Evolutionary conservation across 148 eudicot genomes (phyloP).

Genomic region (Tetragonia tetragonoides): DNA sequence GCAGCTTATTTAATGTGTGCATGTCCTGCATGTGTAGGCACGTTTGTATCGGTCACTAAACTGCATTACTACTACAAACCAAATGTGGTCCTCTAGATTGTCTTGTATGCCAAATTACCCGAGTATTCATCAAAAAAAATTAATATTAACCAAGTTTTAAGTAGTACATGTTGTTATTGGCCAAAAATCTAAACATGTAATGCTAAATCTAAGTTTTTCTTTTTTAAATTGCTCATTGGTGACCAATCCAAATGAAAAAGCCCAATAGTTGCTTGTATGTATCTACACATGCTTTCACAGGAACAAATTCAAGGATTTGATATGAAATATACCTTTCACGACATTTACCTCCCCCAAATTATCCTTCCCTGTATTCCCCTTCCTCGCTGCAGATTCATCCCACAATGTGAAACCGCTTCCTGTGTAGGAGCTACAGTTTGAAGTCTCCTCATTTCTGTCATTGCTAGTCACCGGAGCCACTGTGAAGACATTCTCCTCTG

Average conservation of each 20-base stretch:
- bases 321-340: conserved; percentile 50
- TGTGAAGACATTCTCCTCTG: conserved; percentile 49
- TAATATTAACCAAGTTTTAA: neutral
- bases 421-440: conserved; percentile 68
- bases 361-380: conserved; percentile 92
- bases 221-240: too few species aligned
- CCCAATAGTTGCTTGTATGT: neutral
- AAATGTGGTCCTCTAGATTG: neutral
- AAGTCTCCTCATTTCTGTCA: conserved; percentile 59
- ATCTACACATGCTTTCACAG: neutral
- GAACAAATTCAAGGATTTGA: neutral
- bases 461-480: conserved; percentile 50
- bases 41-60: neutral
- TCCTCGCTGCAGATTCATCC: conserved; percentile 70
- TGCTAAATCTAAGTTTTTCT: neutral
- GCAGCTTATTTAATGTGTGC: neutral
- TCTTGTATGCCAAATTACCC: neutral
- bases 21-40: neutral
- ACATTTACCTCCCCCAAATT: conserved; percentile 47
- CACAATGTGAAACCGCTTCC: conserved; percentile 87
- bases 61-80: neutral
- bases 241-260: too few species aligned
- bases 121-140: neutral
- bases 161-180: neutral
- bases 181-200: neutral